These are phyloP conservation scores for Corymbia calophylla DNA, from an alignment of 441 rosid genomes.

Conservation along the genomic window DNA sequence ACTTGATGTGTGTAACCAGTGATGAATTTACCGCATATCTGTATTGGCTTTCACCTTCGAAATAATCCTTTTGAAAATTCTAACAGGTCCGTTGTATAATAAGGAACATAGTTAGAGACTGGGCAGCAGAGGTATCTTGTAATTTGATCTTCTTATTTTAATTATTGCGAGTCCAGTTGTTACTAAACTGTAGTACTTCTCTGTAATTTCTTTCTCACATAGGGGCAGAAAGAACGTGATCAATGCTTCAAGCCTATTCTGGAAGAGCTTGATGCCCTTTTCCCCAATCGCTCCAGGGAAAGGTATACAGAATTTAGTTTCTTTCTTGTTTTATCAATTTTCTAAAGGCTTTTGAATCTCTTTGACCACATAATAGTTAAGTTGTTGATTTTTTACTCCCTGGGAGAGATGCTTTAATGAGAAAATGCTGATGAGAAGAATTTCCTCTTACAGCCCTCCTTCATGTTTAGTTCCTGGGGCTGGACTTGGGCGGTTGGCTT, in stretches of 20 bases:
- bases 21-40: neutral
- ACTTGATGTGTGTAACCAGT: neutral
- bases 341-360: neutral
- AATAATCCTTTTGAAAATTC: conserved; percentile 6
- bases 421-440: neutral
- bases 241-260: conserved; percentile 94
- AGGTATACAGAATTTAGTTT: conserved; percentile 28
- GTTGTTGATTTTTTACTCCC: neutral
- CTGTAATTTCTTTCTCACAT: conserved; percentile 1
- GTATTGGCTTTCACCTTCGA: neutral
- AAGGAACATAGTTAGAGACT: conserved; percentile 95
- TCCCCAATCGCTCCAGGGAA: conserved; percentile 60
- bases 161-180: neutral
- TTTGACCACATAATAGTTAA: neutral
- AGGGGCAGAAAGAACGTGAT: conserved; percentile 90
- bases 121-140: conserved; percentile 86
- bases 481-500: conserved; percentile 96
- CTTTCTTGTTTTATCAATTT: neutral
- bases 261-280: conserved; percentile 77
- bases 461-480: conserved; percentile 98
- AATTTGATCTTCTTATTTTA: neutral
- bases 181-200: neutral
- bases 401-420: neutral
- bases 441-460: conserved; percentile 58
- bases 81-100: conserved; percentile 90